Evolutionary conservation across 2,329 filamentous ascomycete species (phyloP).

Genomic region (Arachnopeziza araneosa): DNA sequence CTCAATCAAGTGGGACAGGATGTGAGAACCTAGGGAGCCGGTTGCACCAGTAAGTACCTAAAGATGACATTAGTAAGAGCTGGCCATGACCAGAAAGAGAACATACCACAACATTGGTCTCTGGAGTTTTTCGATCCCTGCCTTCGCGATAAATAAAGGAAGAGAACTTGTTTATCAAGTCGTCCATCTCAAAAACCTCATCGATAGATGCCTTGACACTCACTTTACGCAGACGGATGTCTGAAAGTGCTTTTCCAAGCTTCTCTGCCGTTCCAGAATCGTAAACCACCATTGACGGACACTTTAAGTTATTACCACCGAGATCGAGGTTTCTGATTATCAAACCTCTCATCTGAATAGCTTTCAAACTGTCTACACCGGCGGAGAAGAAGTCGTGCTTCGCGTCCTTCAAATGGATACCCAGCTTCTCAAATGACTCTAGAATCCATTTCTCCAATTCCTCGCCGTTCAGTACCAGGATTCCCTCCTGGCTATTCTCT

Average conservation of each 20-base stretch:
- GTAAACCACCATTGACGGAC: too few species aligned
- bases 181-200: conserved; percentile 37
- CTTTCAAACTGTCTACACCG: conserved; percentile 54
- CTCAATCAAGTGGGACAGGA: conserved; percentile 52
- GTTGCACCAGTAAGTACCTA: conserved; percentile 57
- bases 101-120: conserved; percentile 3
- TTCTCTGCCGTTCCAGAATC: too few species aligned
- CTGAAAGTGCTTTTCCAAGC: too few species aligned
- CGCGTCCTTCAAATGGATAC: conserved; percentile 14
- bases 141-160: conserved; percentile 24
- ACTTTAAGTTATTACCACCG: conserved; percentile 31
- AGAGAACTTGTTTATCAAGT: conserved; percentile 41
- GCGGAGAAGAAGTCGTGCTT: conserved; percentile 53
- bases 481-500: conserved; percentile 20
- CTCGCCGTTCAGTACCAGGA: conserved; percentile 16
- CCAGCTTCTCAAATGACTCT: conserved; percentile 19
- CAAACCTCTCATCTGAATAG: conserved; percentile 47
- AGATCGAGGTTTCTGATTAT: conserved; percentile 48
- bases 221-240: too few species aligned
- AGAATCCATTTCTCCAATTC: conserved; percentile 32
- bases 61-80: not conserved
- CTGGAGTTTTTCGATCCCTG: conserved; percentile 9
- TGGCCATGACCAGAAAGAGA: not conserved
- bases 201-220: conserved; percentile 13
- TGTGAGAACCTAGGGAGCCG: conserved; percentile 57